Evolutionary conservation across 2,329 filamentous ascomycete species (phyloP), one percentile per base, ranked within the genome.

Genomic region (Aspergillus sp.): DNA sequence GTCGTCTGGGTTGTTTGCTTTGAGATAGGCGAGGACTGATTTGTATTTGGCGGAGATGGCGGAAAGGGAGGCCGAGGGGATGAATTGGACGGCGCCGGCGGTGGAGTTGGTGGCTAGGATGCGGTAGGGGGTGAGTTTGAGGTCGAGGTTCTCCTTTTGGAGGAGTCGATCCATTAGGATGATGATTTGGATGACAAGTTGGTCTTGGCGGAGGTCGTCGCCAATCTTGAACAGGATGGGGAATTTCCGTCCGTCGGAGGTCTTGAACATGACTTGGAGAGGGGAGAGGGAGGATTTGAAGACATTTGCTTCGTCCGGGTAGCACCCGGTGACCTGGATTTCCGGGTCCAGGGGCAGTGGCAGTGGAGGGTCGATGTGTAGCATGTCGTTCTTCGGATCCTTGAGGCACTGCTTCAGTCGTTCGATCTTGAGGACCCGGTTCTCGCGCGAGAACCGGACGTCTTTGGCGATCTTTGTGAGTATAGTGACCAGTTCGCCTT

Each of bases 201-300:
- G 95, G 72, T 99, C 95, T 77, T 99, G 95, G 13, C 95, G 90
- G 55, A 99, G 82, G 73, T 99, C 95, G 73, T 99, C 95, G 38
- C 95, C 95, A 1, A 92, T 92, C 77, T 99, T 99, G 85, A 99
- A 99, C 56, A 98, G 90, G 65, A 99, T 90, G 9, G 94, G 90
- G 72, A 98, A 99, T 61, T 89, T 90, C 41, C 84, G 85, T 7
- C 91, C 91, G 2, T 85, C 85, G 0, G 86, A 84, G 0, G 93
- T 96, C 71, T 90, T 93, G 80, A 98, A 97, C 9, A 91, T 91
- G 61, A 97, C 87, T 68, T 95, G 92, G 62, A 99, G 89, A 0
- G 95, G 95, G 47, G 91, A 92, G 8, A 99, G 80, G 0, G 92
- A 95, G 1, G 95, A 99, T 74, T 98, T 99, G 81, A 99, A 97